Percentiles rank a stretch among this genome's conserved stretches.
Evolutionary conservation across 108 stramenopile genomes (phyloP).

Genomic region (Schizochytrium sp.): DNA sequence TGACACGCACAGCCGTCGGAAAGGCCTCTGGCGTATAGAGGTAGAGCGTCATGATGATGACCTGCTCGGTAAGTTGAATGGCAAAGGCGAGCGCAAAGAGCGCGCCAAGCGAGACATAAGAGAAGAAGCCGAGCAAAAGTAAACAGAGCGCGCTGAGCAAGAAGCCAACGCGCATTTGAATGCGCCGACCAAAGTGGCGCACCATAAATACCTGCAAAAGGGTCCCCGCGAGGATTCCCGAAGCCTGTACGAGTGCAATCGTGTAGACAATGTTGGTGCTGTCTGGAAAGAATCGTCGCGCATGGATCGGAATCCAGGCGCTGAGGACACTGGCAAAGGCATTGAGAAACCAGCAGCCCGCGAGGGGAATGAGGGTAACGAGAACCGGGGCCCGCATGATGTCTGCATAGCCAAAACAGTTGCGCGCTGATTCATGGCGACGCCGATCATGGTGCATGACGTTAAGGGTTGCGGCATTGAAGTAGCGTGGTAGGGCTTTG

Average conservation of each 20-base stretch:
- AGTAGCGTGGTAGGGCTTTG: background rate
- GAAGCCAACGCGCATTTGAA: conserved; percentile 12
- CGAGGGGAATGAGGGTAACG: background rate
- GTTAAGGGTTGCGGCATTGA: background rate
- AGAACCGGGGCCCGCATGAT: background rate
- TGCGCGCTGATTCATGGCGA: background rate
- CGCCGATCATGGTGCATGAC: background rate
- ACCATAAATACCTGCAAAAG: background rate
- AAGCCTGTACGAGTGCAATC: background rate
- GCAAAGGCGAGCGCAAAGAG: background rate
- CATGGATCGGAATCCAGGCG: background rate
- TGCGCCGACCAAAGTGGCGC: background rate
- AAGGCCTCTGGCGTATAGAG: background rate
- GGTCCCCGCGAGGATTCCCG: background rate
- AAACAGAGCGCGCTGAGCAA: background rate
- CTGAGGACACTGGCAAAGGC: background rate
- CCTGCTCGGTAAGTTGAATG: background rate
- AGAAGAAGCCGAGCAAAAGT: background rate
- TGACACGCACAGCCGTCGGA: background rate
- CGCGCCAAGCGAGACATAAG: background rate
- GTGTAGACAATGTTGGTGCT: background rate
- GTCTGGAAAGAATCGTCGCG: background rate
- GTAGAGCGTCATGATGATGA: background rate
- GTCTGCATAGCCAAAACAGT: background rate
- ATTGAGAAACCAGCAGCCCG: conserved; percentile 13